Base-by-base conservation (phyloP, 2,329 filamentous ascomycete genomes). In the Botrytis aclada region DNA sequence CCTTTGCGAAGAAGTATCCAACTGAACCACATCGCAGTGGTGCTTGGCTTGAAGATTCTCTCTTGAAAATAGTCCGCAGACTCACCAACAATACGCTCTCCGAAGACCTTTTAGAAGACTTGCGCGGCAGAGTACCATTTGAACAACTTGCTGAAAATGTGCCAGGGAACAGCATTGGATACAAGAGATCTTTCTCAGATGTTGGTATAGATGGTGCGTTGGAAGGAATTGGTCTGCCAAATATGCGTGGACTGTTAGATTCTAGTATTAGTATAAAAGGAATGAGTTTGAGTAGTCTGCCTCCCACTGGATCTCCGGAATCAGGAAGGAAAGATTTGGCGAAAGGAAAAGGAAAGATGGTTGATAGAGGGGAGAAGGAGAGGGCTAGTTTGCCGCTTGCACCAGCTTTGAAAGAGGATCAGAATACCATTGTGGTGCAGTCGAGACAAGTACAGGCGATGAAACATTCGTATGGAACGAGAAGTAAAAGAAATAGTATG, bases 171-270 rank as follows among this genome's bases (percentile, higher is more conserved):
- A 39, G 32, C 16, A 43, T 51, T 34, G 71, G 71, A n/a, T 72
- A 72, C 47, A 69, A 70, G 18, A 51, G 71, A n/a, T 72, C 71
- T 4, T 72, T 72, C 34, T 43, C 39, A 20, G 64, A 69, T 32
- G 45, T 69, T n/a, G 56, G 65, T 5, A 9, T 70, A 22, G 56
- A 51, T 16, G 70, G 70, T 47, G 70, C 39, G 1, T 29, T 39
- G 14, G 39, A 34, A 16, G 39, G 51, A 16, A 37, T 70, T 37
- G 54, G 58, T 12, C 29, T 72, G 10, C 39, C 71, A 10, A 70
- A 34, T 43, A 29, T 72, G 16, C 69, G 45, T 9, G 71, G 71
- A 3, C 22, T 72, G 25, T 25, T 56, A n/a, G 47, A 67, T 56
- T 67, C 65, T 32, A 67, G 37, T 29, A 67, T 67, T 29, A 67